Evolutionary conservation across 2,329 filamentous ascomycete species (phyloP), one percentile per base, ranked within the genome.

Genomic region (Ascochyta koolunga): DNA sequence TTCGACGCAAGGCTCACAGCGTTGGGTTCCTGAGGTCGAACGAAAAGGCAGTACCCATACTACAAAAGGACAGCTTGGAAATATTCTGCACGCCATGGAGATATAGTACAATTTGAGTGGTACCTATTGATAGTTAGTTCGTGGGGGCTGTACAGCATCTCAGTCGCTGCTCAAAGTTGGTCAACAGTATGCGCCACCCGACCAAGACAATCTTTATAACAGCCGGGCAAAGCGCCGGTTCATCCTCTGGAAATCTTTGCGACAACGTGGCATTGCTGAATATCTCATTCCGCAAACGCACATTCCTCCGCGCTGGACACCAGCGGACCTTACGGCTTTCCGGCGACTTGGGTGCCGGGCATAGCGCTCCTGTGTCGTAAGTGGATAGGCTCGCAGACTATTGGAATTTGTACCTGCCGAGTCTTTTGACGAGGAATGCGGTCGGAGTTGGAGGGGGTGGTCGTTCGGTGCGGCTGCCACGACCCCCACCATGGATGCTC

Each of bases 221-320:
- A 33, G n/a, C 15, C 10, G 24, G 10, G 1, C 8, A 24, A 8
- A 10, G 4, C 36, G 33, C 24, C 16, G 19, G 16, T 16, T 21
- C 8, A 22, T 15, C 24, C 8, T 18, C 10, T 11, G 25, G 25
- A 22, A 32, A 32, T 6, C 38, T 42, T 44, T 13, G 32, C 35
- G 29, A 21, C 40, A 42, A 44, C 48, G 41, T 40, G 36, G 37
- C 36, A 31, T 52, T 31, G 42, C 36, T 22, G 15, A 13, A 19
- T 9, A 31, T 36, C 36, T 27, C 36, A 46, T 52, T 52, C 49
- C 31, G 49, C 42, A 52, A 46, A 41, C 42, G 15, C 15, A 19
- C 25, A 45, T 37, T 32, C 40, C 11, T 32, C 33, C 18, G 32
- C 40, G 24, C 21, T 18, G 18, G 27, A 21, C 38, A 21, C 35